Percentiles rank a stretch among this genome's conserved stretches.
Conservation (phyloP, 768 basidiomycete species). For the Neoboletus brunneissimus region DNA sequence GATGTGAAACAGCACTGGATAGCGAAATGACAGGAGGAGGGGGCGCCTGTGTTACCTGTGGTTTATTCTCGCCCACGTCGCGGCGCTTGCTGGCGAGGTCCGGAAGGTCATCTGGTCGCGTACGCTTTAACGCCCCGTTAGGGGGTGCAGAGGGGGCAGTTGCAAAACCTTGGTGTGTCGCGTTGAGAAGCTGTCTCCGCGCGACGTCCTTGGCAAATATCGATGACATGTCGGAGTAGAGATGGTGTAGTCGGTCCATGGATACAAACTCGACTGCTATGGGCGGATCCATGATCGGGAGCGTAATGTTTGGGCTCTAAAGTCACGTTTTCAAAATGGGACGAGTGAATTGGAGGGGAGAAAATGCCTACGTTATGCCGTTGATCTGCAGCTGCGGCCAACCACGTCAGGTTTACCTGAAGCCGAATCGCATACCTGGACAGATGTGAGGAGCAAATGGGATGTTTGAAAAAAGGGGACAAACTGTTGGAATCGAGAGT, state of each 20-base stretch:
- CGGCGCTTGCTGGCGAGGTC: slow-evolving; percentile 59
- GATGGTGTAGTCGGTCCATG: slow-evolving; percentile 59
- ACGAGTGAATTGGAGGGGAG: neutral
- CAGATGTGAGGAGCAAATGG: slow-evolving; percentile 12
- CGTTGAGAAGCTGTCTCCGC: slow-evolving; percentile 38
- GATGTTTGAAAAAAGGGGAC: slow-evolving; percentile 25
- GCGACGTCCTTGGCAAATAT: slow-evolving; percentile 64
- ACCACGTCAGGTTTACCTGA: slow-evolving; percentile 69
- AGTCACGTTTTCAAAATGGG: slow-evolving; percentile 1
- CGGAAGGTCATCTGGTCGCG: slow-evolving; percentile 50
- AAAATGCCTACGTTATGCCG: slow-evolving; percentile 44
- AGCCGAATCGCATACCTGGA: slow-evolving; percentile 58
- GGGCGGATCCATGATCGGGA: slow-evolving; percentile 59
- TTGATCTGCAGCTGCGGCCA: slow-evolving; percentile 66
- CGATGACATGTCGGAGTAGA: slow-evolving; percentile 59
- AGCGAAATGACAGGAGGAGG: slow-evolving; percentile 16
- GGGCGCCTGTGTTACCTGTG: slow-evolving; percentile 43
- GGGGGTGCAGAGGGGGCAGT: slow-evolving; percentile 15
- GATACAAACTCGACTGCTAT: slow-evolving; percentile 49
- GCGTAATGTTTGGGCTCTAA: slow-evolving; percentile 37
- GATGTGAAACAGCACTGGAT: slow-evolving; percentile 14
- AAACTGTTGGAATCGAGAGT: slow-evolving; percentile 57
- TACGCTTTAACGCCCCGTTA: slow-evolving; percentile 53
- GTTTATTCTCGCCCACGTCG: slow-evolving; percentile 64
- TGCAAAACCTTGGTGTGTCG: slow-evolving; percentile 27